A percentile compares a stretch with the other conserved stretches of the same genome.
Conservation (phyloP, 345 rosid species). For the Gossypium herbaceum region DNA sequence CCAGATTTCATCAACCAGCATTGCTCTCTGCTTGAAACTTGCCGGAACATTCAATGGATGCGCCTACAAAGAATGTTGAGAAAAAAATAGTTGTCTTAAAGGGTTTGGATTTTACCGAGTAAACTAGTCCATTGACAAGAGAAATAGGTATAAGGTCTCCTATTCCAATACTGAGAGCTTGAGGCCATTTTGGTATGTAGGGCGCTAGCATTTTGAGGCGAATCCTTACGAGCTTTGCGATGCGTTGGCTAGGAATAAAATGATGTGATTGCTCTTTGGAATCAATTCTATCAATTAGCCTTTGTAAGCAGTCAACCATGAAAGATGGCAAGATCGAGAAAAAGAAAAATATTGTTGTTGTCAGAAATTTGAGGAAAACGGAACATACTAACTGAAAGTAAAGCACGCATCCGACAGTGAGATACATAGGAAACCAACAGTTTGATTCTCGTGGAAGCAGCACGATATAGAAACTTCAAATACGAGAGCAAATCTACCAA, state of each 20-base stretch:
- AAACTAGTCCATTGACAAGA: not conserved
- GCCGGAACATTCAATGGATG: constrained; percentile 72
- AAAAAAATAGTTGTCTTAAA: not conserved
- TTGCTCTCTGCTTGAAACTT: constrained; percentile 84
- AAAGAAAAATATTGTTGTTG: constrained; percentile 1
- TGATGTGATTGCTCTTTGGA: constrained; percentile 46
- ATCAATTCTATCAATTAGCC: constrained; percentile 62
- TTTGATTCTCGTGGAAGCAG: not conserved
- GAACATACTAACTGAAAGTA: not conserved
- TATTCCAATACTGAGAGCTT: constrained; percentile 90
- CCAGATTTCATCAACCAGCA: constrained; percentile 87
- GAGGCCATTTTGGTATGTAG: constrained; percentile 84
- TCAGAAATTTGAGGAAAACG: not conserved
- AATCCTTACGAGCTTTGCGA: constrained; percentile 61
- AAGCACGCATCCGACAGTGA: not conserved
- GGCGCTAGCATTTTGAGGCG: constrained; percentile 88
- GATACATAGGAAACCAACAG: not conserved
- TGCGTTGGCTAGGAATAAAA: constrained; percentile 61
- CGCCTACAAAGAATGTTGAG: constrained; percentile 38
- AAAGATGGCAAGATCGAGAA: constrained; percentile 47
- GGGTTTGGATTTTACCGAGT: not conserved
- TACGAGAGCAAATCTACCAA: not conserved
- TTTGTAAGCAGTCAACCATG: constrained; percentile 82
- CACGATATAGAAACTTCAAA: not conserved
- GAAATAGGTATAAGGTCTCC: not conserved